Conservation (phyloP, 306 rosid species). For the Corylus heterophylla region DNA sequence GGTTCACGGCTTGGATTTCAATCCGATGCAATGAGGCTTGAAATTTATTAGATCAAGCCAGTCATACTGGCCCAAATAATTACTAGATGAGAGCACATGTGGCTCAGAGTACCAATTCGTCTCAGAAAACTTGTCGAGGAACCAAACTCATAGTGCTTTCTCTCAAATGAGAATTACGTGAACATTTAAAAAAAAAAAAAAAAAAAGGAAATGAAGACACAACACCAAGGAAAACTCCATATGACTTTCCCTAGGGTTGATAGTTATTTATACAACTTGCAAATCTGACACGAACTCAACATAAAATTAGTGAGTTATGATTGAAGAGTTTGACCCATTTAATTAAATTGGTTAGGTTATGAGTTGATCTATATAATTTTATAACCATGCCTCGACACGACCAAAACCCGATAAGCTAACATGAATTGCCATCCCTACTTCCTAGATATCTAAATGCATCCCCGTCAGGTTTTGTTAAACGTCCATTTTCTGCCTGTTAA, state of each 20-base stretch:
- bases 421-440: neutral
- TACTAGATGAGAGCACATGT: neutral
- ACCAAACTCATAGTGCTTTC: too few relatives aligned
- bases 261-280: too few relatives aligned
- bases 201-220: neutral
- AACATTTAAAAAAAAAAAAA: too few relatives aligned
- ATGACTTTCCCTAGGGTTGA: neutral
- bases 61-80: neutral
- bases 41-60: neutral
- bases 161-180: neutral
- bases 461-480: neutral
- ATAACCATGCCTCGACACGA: too few relatives aligned
- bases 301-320: too few relatives aligned
- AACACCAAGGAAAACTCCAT: neutral
- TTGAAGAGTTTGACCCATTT: too few relatives aligned
- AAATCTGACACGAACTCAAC: too few relatives aligned
- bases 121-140: neutral
- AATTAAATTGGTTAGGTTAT: too few relatives aligned
- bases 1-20: neutral
- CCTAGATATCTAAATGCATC: neutral
- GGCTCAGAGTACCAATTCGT: neutral
- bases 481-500: neutral
- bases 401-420: too few relatives aligned
- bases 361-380: too few relatives aligned
- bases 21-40: neutral